Base-by-base conservation (phyloP, 2,329 filamentous ascomycete genomes). In the Cyphellophora europaea region DNA sequence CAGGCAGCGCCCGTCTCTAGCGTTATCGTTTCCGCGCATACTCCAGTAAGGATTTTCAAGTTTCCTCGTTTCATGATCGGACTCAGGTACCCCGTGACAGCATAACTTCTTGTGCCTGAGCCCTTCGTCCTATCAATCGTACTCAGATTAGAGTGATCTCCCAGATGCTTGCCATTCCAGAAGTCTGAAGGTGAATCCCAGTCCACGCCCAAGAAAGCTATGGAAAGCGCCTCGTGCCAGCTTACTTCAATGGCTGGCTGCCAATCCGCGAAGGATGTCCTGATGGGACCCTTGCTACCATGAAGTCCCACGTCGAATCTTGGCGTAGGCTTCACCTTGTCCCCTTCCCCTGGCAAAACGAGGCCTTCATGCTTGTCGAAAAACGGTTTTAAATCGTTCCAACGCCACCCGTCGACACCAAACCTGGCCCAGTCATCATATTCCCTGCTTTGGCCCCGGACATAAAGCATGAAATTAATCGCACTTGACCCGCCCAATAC, bases 11-110 rank as follows among this genome's bases (percentile, higher is more conserved):
- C n/a, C n/a, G n/a, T n/a, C n/a, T n/a, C n/a, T n/a, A n/a, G n/a
- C n/a, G n/a, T n/a, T n/a, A 25, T 10, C 10, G 21, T 25, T n/a
- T 10, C n/a, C 21, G n/a, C 21, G 10, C 2, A 34, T 47, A 5
- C 27, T 17, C 2, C n/a, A n/a, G 62, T 64, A 5, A 71, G 48
- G 2, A 72, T 49, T 10, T 55, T 49, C 2, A 72, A 46, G 38
- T 72, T 72, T 3, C 53, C 41, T 6, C 66, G 55, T 2, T 39
- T 38, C 2, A 50, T 45, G 33, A 52, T 52, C 2, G 54, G 52
- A 3, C 49, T 35, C 18, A 54, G 55, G 40, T 63, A 65, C 13
- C 53, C 59, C 11, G 46, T 49, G 4, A 52, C 56, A 0, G 62
- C 48, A 40, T 64, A 66, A 14, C 60, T 65, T 15, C 39, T 21